A percentile compares a stretch with the other conserved stretches of the same genome.
These are phyloP conservation scores for Neurospora sp. DNA, from an alignment of 2,329 filamentous ascomycete species.

Conservation along the genomic window DNA sequence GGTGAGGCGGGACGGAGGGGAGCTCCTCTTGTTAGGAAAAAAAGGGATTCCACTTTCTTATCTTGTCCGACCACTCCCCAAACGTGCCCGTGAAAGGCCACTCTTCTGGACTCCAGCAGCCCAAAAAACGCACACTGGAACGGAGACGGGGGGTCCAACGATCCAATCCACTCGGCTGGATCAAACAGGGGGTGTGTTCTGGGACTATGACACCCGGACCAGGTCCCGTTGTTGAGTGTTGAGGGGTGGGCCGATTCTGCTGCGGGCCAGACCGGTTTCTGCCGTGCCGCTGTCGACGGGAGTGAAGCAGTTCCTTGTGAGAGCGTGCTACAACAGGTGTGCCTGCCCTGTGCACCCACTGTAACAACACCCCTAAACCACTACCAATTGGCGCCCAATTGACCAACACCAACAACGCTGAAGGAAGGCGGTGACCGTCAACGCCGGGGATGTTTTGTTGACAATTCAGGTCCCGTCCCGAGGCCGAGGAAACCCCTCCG, in stretches of 20 bases:
- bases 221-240: not conserved
- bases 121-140: not conserved
- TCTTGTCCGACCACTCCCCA: not conserved
- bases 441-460: not conserved
- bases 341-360: not conserved
- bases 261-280: slow-evolving; percentile 10
- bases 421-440: not conserved
- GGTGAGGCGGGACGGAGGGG: not conserved
- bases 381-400: not conserved
- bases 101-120: not conserved
- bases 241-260: slow-evolving; percentile 13
- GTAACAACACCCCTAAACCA: not conserved
- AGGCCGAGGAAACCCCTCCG: not conserved
- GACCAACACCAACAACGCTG: not conserved
- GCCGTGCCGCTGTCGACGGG: not conserved
- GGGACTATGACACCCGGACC: not conserved
- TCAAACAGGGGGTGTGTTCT: not conserved
- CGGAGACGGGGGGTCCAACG: not conserved
- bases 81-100: not conserved
- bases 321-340: not conserved
- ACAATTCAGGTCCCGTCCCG: not conserved
- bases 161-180: not conserved
- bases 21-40: not conserved
- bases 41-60: not conserved
- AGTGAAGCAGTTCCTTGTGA: not conserved